These are phyloP conservation scores for Aspergillus novofumigatus DNA, from an alignment of 2,329 filamentous ascomycete species.

Conservation along the genomic window DNA sequence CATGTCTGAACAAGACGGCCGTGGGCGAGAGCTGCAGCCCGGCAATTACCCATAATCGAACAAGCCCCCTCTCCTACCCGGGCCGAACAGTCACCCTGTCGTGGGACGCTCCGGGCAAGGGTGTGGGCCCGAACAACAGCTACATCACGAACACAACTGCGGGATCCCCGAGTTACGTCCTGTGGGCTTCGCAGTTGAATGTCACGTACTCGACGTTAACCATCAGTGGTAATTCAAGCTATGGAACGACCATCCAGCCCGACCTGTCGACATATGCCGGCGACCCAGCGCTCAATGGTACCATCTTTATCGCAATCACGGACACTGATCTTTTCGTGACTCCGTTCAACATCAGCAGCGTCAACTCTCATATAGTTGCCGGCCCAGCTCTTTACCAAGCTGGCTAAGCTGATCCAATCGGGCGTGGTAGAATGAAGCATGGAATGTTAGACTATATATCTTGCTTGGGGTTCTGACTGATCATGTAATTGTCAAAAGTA, in stretches of 20 bases:
- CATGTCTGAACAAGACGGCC: constrained; percentile 56
- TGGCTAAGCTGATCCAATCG: constrained; percentile 50
- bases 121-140: constrained; percentile 75
- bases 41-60: constrained; percentile 64
- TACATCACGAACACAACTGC: constrained; percentile 65
- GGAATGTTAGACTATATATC: background rate
- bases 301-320: constrained; percentile 74
- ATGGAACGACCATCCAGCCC: constrained; percentile 69
- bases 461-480: background rate
- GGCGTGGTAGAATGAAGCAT: background rate
- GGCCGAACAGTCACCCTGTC: constrained; percentile 66
- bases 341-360: constrained; percentile 68
- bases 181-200: constrained; percentile 75
- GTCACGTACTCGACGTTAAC: constrained; percentile 64
- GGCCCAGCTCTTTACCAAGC: constrained; percentile 70
- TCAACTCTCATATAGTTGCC: constrained; percentile 74
- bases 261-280: constrained; percentile 62
- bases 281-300: constrained; percentile 69
- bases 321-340: constrained; percentile 65
- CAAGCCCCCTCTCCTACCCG: constrained; percentile 67
- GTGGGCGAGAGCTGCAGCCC: constrained; percentile 54
- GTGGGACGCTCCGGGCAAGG: constrained; percentile 67
- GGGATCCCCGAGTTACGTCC: constrained; percentile 60
- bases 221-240: constrained; percentile 48
- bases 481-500: background rate